Conservation (phyloP, 1,284 basidiomycete species). For the Moniliophthora roreri region DNA sequence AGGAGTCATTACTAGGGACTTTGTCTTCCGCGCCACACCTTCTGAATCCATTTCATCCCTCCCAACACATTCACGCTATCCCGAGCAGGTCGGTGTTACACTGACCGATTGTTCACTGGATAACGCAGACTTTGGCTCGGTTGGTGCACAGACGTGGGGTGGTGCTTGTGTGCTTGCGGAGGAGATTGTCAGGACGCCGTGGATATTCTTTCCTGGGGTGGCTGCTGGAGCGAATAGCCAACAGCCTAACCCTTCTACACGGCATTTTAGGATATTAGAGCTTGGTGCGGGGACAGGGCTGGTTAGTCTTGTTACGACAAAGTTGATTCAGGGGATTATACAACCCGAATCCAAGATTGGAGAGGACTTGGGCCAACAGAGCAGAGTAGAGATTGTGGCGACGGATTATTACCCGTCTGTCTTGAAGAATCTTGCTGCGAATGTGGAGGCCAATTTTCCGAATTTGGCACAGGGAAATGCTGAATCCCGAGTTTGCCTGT, state of each 20-base stretch:
- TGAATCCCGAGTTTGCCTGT: background rate
- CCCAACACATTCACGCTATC: constrained; percentile 37
- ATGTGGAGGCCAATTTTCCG: constrained; percentile 64
- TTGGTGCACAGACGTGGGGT: constrained; percentile 93
- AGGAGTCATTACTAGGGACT: constrained; percentile 39
- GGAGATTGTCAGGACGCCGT: constrained; percentile 65
- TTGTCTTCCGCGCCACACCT: constrained; percentile 26
- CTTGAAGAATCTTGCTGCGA: constrained; percentile 69
- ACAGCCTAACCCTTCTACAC: background rate
- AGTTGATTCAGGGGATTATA: constrained; percentile 37
- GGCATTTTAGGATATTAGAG: constrained; percentile 64
- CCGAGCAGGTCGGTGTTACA: constrained; percentile 28
- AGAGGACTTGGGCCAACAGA: background rate
- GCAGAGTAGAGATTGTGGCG: constrained; percentile 51
- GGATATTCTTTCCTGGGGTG: constrained; percentile 34
- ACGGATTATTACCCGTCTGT: constrained; percentile 82
- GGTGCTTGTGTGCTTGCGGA: constrained; percentile 82
- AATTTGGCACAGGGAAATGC: background rate
- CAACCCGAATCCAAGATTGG: constrained; percentile 5
- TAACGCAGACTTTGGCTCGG: constrained; percentile 71
- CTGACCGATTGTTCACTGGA: constrained; percentile 75
- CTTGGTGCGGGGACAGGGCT: constrained; percentile 89
- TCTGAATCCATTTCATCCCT: constrained; percentile 31
- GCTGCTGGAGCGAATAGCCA: background rate
- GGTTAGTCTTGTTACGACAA: constrained; percentile 68